A percentile compares a stretch with the other conserved stretches of the same genome.
Evolutionary conservation across 2,329 filamentous ascomycete species (phyloP).

Genomic region (Fusarium sp.): DNA sequence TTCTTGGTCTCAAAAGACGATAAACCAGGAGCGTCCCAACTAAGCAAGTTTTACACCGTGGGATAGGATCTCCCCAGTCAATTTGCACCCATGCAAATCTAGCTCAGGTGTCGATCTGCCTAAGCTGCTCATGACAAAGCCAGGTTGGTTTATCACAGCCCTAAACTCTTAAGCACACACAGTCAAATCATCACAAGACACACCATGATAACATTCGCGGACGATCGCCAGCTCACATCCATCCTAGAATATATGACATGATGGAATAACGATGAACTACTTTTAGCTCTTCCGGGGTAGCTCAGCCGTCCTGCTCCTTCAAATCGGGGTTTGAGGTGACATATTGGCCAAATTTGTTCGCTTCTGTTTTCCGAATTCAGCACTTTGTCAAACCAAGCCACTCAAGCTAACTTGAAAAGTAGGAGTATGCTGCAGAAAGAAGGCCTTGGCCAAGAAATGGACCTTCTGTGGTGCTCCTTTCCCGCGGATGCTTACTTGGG

Average conservation of each 20-base stretch:
- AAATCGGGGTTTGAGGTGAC: constrained; percentile 26
- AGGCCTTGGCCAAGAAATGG: constrained; percentile 19
- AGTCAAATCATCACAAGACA: not conserved
- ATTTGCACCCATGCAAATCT: not conserved
- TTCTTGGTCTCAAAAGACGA: not conserved
- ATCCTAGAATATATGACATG: not conserved
- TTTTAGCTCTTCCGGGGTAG: constrained; percentile 5
- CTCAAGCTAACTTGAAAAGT: constrained; percentile 17
- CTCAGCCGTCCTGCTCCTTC: constrained; percentile 25
- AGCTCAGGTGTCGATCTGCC: not conserved
- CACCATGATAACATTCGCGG: not conserved
- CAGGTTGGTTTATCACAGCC: not conserved
- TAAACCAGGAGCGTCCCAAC: not conserved
- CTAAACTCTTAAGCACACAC: not conserved
- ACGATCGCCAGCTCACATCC: not conserved
- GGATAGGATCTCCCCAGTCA: not conserved
- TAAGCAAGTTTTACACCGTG: not conserved
- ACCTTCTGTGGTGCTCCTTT: constrained; percentile 34
- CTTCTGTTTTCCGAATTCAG: constrained; percentile 56
- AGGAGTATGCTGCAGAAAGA: constrained; percentile 23
- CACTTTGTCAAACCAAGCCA: constrained; percentile 38
- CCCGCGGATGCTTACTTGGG: constrained; percentile 36
- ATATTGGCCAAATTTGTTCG: constrained; percentile 52
- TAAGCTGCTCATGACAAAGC: not conserved
- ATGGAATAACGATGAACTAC: constrained; percentile 9